Conservation (phyloP, 352 stramenopile species). For the Pythium oligandrum region DNA sequence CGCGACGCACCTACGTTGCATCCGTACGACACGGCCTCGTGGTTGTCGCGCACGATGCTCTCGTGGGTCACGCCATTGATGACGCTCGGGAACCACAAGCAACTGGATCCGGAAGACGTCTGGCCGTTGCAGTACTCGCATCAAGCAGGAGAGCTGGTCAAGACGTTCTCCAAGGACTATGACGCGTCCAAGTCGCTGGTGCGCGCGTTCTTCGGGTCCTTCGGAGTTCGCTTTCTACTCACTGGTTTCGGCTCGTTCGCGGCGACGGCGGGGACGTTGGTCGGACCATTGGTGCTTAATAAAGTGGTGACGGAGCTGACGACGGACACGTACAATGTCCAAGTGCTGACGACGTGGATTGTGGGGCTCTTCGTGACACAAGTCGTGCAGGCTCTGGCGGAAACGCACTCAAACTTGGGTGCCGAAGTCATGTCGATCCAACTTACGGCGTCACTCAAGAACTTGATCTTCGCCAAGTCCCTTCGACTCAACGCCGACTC, state of each 20-base stretch:
- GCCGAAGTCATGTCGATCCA: conserved; percentile 43
- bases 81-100: conserved; percentile 32
- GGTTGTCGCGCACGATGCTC: conserved; percentile 32
- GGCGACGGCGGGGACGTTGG: conserved; percentile 32
- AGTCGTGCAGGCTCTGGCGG: conserved; percentile 40
- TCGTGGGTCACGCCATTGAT: conserved; percentile 51
- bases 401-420: conserved; percentile 32
- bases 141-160: too few relatives aligned
- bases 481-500: conserved; percentile 30
- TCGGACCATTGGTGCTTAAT: conserved; percentile 31
- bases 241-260: conserved; percentile 31
- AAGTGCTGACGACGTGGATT: conserved; percentile 23
- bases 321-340: conserved; percentile 12
- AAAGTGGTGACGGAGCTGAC: conserved; percentile 28
- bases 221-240: conserved; percentile 24
- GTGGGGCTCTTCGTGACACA: conserved; percentile 29
- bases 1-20: neutral
- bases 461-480: conserved; percentile 39
- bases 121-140: conserved; percentile 27
- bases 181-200: conserved; percentile 20
- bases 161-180: too few relatives aligned
- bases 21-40: conserved; percentile 13
- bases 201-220: conserved; percentile 21
- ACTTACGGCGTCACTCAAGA: conserved; percentile 40
- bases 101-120: conserved; percentile 37